A percentile compares a stretch with the other conserved stretches of the same genome.
Evolutionary conservation across 2,329 filamentous ascomycete genomes (phyloP).

Genomic region (Monosporascus cannonballus): DNA sequence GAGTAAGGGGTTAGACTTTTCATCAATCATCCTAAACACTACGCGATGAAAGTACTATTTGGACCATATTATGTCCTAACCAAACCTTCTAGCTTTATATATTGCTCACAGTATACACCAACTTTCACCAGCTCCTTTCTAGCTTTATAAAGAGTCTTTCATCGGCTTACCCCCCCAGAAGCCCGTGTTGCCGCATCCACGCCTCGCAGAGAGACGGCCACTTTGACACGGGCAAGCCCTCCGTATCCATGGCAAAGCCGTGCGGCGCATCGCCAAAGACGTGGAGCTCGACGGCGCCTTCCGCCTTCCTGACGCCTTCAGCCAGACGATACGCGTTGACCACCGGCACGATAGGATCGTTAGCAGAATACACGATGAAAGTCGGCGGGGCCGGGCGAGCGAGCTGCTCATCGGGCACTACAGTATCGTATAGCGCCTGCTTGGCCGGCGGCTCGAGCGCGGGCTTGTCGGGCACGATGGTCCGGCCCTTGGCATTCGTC

Average conservation of each 20-base stretch:
- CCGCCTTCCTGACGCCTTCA: conserved; percentile 8
- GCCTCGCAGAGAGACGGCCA: conserved; percentile 12
- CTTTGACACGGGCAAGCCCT: conserved; percentile 10
- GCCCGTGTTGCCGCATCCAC: conserved; percentile 10
- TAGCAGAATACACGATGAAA: conserved; percentile 15
- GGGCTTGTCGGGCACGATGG: conserved; percentile 12
- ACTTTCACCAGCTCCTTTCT: neutral
- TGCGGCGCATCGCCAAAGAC: conserved; percentile 15
- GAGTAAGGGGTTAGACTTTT: too few species aligned
- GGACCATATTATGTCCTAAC: too few species aligned
- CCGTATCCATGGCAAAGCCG: conserved; percentile 13
- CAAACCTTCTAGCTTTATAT: too few species aligned
- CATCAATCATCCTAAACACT: too few species aligned
- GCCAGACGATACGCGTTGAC: conserved; percentile 15
- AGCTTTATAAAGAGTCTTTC: neutral
- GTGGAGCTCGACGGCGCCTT: conserved; percentile 12
- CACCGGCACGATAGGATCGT: conserved; percentile 13
- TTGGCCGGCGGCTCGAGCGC: conserved; percentile 16
- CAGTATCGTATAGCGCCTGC: conserved; percentile 14
- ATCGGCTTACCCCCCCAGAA: neutral
- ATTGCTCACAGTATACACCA: too few species aligned
- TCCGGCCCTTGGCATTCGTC: conserved; percentile 14
- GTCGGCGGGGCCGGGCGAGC: conserved; percentile 9
- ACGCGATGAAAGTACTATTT: too few species aligned
- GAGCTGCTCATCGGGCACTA: conserved; percentile 14